These are phyloP conservation scores for Thymus mandschuricus DNA, from an alignment of 257 asterid genomes.

Conservation along the genomic window DNA sequence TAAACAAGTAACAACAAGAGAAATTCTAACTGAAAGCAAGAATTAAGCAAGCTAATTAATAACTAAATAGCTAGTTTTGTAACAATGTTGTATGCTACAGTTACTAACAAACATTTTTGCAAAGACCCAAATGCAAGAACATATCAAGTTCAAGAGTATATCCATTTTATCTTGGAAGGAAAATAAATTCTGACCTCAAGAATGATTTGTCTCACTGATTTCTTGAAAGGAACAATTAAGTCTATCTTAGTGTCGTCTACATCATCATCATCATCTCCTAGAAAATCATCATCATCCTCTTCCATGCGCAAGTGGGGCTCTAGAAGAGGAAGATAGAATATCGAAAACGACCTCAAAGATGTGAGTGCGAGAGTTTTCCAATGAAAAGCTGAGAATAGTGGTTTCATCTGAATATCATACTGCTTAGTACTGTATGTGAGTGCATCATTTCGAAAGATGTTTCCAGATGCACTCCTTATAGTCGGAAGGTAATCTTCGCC, in stretches of 20 bases:
- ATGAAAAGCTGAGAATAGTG: conserved; percentile 82
- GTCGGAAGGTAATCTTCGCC: conserved; percentile 61
- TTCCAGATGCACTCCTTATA: conserved; percentile 33
- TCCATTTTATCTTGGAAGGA: neutral
- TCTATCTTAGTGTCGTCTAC: conserved; percentile 50
- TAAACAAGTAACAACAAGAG: neutral
- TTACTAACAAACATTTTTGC: neutral
- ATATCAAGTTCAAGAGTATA: conserved; percentile 1
- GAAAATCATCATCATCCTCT: conserved; percentile 77
- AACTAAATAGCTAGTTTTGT: neutral
- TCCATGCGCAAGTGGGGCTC: conserved; percentile 67
- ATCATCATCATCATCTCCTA: conserved; percentile 46
- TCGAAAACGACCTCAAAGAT: conserved; percentile 74
- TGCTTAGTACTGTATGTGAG: conserved; percentile 56
- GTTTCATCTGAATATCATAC: conserved; percentile 69
- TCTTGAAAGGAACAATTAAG: conserved; percentile 81
- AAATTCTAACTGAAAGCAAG: neutral
- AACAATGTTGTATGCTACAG: neutral
- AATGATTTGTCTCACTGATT: conserved; percentile 80
- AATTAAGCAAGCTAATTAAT: neutral
- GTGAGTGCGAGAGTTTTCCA: conserved; percentile 80
- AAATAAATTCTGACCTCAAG: conserved; percentile 63
- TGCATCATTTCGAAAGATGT: conserved; percentile 45
- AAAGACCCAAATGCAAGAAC: neutral
- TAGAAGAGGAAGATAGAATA: conserved; percentile 84